Base-by-base conservation (phyloP, 495 filamentous ascomycete species). In the Daldinia childiae region DNA sequence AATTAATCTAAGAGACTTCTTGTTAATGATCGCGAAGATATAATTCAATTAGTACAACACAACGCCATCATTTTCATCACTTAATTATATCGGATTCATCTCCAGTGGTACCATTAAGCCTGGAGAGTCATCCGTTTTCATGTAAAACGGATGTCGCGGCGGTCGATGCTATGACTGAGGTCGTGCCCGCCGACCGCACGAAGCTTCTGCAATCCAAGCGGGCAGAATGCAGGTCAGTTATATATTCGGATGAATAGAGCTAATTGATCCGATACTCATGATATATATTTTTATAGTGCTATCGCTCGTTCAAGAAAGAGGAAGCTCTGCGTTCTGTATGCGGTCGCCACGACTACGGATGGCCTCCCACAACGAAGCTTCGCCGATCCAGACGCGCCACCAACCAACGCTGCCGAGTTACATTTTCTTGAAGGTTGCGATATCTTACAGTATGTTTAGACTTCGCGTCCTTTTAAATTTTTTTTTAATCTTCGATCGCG, bases 321-420 rank as follows among this genome's bases (percentile, higher is more conserved):
- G 79, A 94, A 94, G 82, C 83, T 97, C 76, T 89, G 88, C 74
- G 91, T 93, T 82, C 87, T 97, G 73, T 94, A 90, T 83, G 81
- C 85, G 64, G 83, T 88, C 79, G 83, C 87, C 74, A 79, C 84
- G 69, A 83, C 81, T 74, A 70, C 80, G 56, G 77, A 82, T 77
- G 78, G 69, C 72, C 78, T 83, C 68, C 79, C 80, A 54, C 78
- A 78, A 74, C 74, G 77, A 72, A 82, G 80, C 74, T 78, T 78
- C 62, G 74, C 64, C 76, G 77, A 80, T 67, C 75, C 77, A 26
- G 82, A 82, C 79, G 89, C 79, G 80, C 78, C 75, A 29, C 68
- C 88, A 70, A 78, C 80, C 79, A 80, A 82, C 64, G 70, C 84
- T 54, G 81, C 81, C 74, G 87, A 91, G 74, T 80, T 83, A 66